Percentiles rank a stretch among this genome's conserved stretches.
Conservation (phyloP, 176 grass and related monocot species). For the Avena insularis region DNA sequence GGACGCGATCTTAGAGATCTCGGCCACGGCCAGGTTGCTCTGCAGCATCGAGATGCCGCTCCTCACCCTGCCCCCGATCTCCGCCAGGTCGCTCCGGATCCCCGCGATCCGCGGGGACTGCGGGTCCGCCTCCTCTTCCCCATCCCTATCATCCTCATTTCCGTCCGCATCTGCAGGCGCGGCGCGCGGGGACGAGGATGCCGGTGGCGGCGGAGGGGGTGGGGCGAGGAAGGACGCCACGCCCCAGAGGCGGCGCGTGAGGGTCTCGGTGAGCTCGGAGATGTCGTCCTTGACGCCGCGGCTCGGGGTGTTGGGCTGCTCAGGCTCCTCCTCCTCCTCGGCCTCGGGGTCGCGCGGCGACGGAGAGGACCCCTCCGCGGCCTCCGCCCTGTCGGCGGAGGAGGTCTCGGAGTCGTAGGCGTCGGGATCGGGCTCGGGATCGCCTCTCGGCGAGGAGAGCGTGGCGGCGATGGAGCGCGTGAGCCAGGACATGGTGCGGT, state of each 20-base stretch:
- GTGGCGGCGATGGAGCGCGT: constrained; percentile 62
- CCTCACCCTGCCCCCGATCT: constrained; percentile 73
- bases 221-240: constrained; percentile 73
- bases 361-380: background rate
- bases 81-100: constrained; percentile 74
- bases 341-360: background rate
- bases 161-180: background rate
- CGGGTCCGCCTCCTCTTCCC: background rate
- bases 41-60: constrained; percentile 77
- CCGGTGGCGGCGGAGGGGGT: background rate
- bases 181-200: constrained; percentile 16
- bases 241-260: constrained; percentile 75
- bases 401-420: constrained; percentile 25
- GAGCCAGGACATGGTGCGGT: constrained; percentile 63
- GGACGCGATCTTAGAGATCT: constrained; percentile 88
- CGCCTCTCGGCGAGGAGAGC: constrained; percentile 57
- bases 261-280: constrained; percentile 75
- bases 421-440: constrained; percentile 35
- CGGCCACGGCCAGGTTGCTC: constrained; percentile 53
- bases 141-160: constrained; percentile 5
- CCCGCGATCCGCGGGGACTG: constrained; percentile 61
- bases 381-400: background rate
- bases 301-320: constrained; percentile 54
- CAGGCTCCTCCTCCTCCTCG: constrained; percentile 29
- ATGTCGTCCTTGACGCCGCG: constrained; percentile 70